Percentiles rank a stretch among this genome's conserved stretches.
phyloP scores from a whole-genome alignment of 768 basidiomycete species.

The Mrakia blollopis region DNA sequence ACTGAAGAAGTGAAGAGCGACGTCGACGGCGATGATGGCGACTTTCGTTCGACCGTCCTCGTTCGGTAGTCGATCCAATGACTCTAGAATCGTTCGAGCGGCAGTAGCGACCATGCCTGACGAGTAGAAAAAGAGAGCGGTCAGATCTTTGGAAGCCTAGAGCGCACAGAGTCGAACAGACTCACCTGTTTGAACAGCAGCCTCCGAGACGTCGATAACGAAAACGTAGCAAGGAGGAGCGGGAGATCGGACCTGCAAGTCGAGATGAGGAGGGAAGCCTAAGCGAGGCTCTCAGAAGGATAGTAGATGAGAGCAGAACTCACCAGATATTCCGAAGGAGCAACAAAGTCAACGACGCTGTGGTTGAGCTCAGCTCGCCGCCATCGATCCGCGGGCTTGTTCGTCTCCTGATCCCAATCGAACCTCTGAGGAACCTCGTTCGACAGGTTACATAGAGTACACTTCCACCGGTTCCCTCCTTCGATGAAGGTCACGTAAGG shows the following conservation, averaged over 20 bases:
- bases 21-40: constrained; percentile 85
- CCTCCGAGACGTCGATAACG: constrained; percentile 91
- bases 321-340: constrained; percentile 97
- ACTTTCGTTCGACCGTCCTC: constrained; percentile 89
- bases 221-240: constrained; percentile 96
- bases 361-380: constrained; percentile 86
- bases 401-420: constrained; percentile 92
- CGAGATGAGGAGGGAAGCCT: not conserved
- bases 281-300: not conserved
- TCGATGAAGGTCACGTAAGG: constrained; percentile 97
- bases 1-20: constrained; percentile 93
- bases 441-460: constrained; percentile 96
- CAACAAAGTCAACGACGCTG: constrained; percentile 89
- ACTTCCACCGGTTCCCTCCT: constrained; percentile 97
- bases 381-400: constrained; percentile 95
- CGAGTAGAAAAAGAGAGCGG: not conserved
- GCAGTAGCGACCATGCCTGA: constrained; percentile 97
- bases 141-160: not conserved
- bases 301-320: not conserved
- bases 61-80: constrained; percentile 89
- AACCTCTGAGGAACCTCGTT: constrained; percentile 98
- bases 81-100: constrained; percentile 91
- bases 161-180: not conserved
- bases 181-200: constrained; percentile 80
- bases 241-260: constrained; percentile 65